Evolutionary conservation across 371 early-diverging fungal species (phyloP), one percentile per base, ranked within the genome.

Genomic region (Lichtheimia hyalospora): DNA sequence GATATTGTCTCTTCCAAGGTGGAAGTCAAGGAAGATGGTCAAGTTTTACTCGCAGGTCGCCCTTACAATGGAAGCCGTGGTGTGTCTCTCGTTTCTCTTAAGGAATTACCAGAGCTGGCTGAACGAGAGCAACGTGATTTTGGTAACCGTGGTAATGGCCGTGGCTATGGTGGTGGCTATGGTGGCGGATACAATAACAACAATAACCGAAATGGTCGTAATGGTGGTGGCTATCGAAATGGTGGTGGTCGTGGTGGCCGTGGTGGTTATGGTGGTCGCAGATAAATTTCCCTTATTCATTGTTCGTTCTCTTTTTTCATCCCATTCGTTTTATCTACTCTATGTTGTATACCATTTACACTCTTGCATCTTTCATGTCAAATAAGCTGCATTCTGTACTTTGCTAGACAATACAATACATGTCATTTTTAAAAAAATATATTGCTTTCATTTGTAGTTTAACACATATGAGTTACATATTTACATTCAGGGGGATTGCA

Each of bases 71-170:
- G 86, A 57, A 23, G 27, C 14, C 75, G 63, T 34, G 86, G 80
- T 52, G 83, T 92, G 28, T 73, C 80, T 5, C 68, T 95, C 14
- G 74, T 82, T 69, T 81, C 91, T 60, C 84, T 87, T 50, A 81
- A 71, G 40, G 77, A 83, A 58, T 73, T 95, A 42, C 96, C 96
- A 27, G 91, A 92, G 67, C 77, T 96, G 42, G 85, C 88, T 67
- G 90, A 90, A 59, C 79, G 80, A 39, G 82, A 82, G 2, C 62
- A 70, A 57, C 70, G 60, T 42, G 43, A 58, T 41, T 60, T 58
- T 55, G 52, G 63, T 12, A 52, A 66, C 21, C 61, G 62, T 20
- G 13, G 40, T 18, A 16, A 49, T 42, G 51, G 58, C 28, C 18
- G 43, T 41, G 41, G 71, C 23, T 34, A 52, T 54, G 68, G 68